These are phyloP conservation scores for Scedosporium dehoogii DNA, from an alignment of 2,329 filamentous ascomycete genomes.

Conservation along the genomic window DNA sequence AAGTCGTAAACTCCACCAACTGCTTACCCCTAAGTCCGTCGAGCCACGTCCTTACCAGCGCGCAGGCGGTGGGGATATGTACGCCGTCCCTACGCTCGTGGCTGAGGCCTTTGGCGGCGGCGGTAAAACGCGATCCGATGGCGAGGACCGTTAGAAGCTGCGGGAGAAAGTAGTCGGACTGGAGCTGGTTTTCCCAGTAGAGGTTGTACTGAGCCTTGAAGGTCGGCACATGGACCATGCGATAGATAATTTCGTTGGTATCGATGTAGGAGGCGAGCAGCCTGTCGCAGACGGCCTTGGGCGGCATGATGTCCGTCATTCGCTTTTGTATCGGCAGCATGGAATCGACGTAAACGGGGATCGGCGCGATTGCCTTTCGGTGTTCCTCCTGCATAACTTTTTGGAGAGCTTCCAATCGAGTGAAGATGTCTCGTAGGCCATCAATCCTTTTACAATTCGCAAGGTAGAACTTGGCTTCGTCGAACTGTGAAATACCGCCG, in stretches of 20 bases:
- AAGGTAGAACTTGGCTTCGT: slow-evolving; percentile 43
- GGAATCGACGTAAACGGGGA: slow-evolving; percentile 48
- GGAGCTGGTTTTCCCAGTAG: slow-evolving; percentile 39
- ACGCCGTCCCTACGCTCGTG: slow-evolving; percentile 43
- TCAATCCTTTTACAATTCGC: slow-evolving; percentile 28
- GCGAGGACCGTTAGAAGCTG: slow-evolving; percentile 43
- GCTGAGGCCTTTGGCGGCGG: slow-evolving; percentile 37
- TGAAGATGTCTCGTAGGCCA: slow-evolving; percentile 31
- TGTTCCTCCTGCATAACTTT: slow-evolving; percentile 37
- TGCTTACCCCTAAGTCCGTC: slow-evolving; percentile 42
- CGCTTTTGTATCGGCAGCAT: slow-evolving; percentile 47
- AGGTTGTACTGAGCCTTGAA: slow-evolving; percentile 40
- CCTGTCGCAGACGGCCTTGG: slow-evolving; percentile 38
- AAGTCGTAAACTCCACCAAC: slow-evolving; percentile 38
- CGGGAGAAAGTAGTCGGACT: slow-evolving; percentile 41
- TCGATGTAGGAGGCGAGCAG: slow-evolving; percentile 39
- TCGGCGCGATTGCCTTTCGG: slow-evolving; percentile 35
- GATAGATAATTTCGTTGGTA: slow-evolving; percentile 42
- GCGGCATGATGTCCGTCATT: slow-evolving; percentile 46
- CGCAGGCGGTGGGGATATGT: slow-evolving; percentile 46
- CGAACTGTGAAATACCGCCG: slow-evolving; percentile 29
- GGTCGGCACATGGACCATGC: slow-evolving; percentile 41
- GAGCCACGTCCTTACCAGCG: slow-evolving; percentile 43
- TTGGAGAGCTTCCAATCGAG: slow-evolving; percentile 36
- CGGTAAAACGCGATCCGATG: slow-evolving; percentile 42